phyloP scores from a whole-genome alignment of 2,329 filamentous ascomycete genomes.

The Ophiocordyceps camponoti-floridani region DNA sequence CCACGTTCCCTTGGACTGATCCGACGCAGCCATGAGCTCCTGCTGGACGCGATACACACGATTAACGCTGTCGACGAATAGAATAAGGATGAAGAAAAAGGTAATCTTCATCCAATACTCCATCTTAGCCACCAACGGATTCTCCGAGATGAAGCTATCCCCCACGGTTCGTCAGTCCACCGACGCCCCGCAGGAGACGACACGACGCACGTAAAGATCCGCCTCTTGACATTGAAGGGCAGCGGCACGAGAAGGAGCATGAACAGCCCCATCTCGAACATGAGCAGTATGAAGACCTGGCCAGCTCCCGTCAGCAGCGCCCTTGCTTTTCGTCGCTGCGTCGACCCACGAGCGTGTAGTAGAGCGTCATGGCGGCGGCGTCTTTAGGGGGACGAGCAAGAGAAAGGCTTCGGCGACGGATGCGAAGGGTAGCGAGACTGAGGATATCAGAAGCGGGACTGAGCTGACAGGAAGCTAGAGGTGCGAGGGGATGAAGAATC shows the following conservation, averaged over 20 bases:
- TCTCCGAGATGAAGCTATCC: constrained; percentile 78
- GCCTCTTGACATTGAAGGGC: constrained; percentile 71
- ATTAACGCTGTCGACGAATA: constrained; percentile 91
- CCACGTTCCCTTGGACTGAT: constrained; percentile 31
- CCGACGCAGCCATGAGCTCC: constrained; percentile 59
- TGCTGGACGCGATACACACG: constrained; percentile 93
- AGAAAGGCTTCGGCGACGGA: too few species aligned
- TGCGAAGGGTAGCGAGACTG: too few species aligned
- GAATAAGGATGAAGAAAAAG: constrained; percentile 96
- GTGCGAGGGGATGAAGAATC: too few species aligned
- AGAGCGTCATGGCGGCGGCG: constrained; percentile 29
- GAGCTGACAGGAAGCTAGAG: too few species aligned
- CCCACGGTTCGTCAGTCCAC: background rate
- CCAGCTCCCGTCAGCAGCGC: background rate
- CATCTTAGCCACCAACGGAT: constrained; percentile 66
- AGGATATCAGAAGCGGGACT: too few species aligned
- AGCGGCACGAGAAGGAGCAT: constrained; percentile 69
- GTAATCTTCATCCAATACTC: constrained; percentile 98
- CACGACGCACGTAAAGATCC: constrained; percentile 51
- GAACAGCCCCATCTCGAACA: constrained; percentile 71
- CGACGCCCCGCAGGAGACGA: background rate
- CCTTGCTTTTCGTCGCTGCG: background rate
- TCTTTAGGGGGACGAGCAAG: too few species aligned
- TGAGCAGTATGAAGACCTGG: constrained; percentile 68
- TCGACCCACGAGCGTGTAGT: constrained; percentile 32